Percentiles rank a stretch among this genome's conserved stretches.
Conservation (phyloP, 192 early-diverging fungal genomes). For the Paraglomus occultum region DNA sequence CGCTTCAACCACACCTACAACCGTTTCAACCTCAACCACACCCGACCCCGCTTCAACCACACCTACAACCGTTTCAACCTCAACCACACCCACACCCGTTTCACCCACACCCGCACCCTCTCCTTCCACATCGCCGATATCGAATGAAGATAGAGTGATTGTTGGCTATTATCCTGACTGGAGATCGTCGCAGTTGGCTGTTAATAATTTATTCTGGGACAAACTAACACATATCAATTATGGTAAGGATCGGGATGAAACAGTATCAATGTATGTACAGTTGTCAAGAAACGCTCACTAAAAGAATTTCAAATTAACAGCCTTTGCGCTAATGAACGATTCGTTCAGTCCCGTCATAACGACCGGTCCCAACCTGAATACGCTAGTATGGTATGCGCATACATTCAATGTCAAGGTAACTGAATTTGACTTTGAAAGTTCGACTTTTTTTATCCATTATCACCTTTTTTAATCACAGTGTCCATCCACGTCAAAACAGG, state of each 20-base stretch:
- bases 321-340: background rate
- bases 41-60: no score
- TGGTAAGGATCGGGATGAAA: background rate
- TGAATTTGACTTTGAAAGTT: no score
- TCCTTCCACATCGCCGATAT: no score
- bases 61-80: no score
- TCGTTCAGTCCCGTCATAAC: background rate
- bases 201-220: background rate
- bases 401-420: background rate
- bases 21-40: no score
- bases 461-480: no score
- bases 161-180: conserved; percentile 16
- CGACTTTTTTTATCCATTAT: no score
- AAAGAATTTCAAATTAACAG: background rate
- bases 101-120: no score
- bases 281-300: background rate
- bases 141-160: background rate
- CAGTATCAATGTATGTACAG: background rate
- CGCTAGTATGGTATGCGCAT: conserved; percentile 6
- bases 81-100: no score
- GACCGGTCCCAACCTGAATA: background rate
- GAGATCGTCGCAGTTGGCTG: background rate
- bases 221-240: conserved; percentile 7
- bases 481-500: background rate
- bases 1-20: no score